phyloP scores from a whole-genome alignment of 2,329 filamentous ascomycete genomes.

The Chaetomiaceae sp. region DNA sequence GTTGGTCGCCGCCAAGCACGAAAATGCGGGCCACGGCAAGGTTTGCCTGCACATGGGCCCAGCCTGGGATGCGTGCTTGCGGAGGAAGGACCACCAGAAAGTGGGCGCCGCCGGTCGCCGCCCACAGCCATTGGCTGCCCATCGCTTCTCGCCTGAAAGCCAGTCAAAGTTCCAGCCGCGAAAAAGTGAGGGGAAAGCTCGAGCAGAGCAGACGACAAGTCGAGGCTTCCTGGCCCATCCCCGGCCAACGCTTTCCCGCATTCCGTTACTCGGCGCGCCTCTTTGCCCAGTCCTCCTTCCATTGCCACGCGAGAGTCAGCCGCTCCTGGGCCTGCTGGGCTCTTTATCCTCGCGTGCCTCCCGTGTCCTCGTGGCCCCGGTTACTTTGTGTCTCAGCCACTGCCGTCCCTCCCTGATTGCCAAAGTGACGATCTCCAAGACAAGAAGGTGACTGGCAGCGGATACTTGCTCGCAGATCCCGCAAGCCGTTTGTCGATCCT shows the following conservation, averaged over 20 bases:
- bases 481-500: background rate
- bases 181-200: background rate
- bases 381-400: conserved; percentile 4
- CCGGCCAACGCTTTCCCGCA: no score
- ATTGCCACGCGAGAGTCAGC: background rate
- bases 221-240: no score
- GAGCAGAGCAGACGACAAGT: no score
- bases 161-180: background rate
- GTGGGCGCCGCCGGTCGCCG: background rate
- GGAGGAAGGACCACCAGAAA: background rate
- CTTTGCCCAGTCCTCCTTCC: background rate
- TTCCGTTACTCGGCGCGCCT: background rate
- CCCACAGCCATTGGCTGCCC: conserved; percentile 2
- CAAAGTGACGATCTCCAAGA: background rate
- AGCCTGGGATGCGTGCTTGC: background rate
- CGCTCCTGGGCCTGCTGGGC: background rate
- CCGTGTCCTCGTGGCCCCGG: conserved; percentile 6
- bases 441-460: background rate
- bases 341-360: conserved; percentile 6
- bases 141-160: conserved; percentile 1
- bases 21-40: background rate
- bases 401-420: no score
- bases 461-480: background rate
- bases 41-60: background rate
- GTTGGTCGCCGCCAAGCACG: conserved; percentile 3